These are phyloP conservation scores for Saturnispora kantuleensis DNA, from an alignment of 805 yeast genomes.

Conservation along the genomic window DNA sequence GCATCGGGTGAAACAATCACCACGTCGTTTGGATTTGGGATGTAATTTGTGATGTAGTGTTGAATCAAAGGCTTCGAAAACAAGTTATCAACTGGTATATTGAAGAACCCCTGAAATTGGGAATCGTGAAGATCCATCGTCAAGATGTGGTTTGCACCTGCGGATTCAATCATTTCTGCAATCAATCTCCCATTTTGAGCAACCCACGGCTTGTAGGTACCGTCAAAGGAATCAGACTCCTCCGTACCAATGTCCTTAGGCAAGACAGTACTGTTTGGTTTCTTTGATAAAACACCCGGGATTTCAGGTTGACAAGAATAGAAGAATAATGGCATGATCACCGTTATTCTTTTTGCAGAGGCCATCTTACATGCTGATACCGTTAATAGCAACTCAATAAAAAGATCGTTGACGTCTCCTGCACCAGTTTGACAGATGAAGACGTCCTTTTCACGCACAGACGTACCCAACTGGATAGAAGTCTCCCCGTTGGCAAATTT, in stretches of 20 bases:
- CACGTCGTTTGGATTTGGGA: slow-evolving; percentile 73
- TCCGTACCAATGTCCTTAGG: slow-evolving; percentile 3
- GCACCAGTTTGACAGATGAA: slow-evolving; percentile 82
- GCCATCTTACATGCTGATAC: slow-evolving; percentile 92
- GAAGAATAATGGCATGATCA: slow-evolving; percentile 88
- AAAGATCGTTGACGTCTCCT: slow-evolving; percentile 80
- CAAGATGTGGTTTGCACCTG: slow-evolving; percentile 94
- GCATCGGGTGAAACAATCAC: slow-evolving; percentile 97
- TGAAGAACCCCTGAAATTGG: slow-evolving; percentile 95
- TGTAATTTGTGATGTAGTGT: slow-evolving; percentile 66
- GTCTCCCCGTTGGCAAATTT: slow-evolving; percentile 91
- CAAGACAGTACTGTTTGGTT: slow-evolving; percentile 2
- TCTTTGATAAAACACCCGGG: slow-evolving; percentile 46
- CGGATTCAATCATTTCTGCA: slow-evolving; percentile 77
- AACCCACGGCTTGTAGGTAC: slow-evolving; percentile 75
- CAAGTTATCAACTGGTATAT: slow-evolving; percentile 90
- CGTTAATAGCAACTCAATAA: slow-evolving; percentile 72
- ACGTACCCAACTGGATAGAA: slow-evolving; percentile 71
- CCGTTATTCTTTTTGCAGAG: slow-evolving; percentile 80
- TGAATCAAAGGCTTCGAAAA: slow-evolving; percentile 82
- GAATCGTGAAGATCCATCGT: slow-evolving; percentile 98
- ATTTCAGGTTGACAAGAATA: slow-evolving; percentile 94
- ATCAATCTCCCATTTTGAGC: slow-evolving; percentile 91
- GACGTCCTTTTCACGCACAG: slow-evolving; percentile 94
- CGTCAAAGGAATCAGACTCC: neutral